phyloP scores from a whole-genome alignment of 2,329 filamentous ascomycete species.

The Phaeosphaeriaceae sp. region DNA sequence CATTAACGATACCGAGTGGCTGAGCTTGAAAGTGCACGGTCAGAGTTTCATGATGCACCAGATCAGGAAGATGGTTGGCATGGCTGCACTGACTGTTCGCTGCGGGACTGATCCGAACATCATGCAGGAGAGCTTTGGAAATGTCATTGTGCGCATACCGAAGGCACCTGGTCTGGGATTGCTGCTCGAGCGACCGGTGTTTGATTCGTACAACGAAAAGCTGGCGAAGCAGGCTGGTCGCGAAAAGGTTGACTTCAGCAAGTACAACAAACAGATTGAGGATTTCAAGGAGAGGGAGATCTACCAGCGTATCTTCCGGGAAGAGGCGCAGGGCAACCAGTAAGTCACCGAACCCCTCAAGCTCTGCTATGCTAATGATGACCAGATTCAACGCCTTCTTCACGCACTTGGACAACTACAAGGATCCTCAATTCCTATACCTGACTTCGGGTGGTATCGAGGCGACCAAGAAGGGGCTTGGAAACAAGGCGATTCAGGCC shows the following conservation, averaged over 20 bases:
- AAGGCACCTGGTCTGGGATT: slow-evolving; percentile 91
- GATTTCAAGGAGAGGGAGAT: slow-evolving; percentile 93
- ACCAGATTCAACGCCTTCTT: slow-evolving; percentile 56
- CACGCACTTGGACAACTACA: slow-evolving; percentile 59
- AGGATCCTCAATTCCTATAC: slow-evolving; percentile 57
- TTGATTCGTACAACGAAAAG: slow-evolving; percentile 84
- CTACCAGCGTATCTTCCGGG: slow-evolving; percentile 87
- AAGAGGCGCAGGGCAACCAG: slow-evolving; percentile 88
- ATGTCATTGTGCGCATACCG: slow-evolving; percentile 80
- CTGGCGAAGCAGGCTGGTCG: slow-evolving; percentile 69
- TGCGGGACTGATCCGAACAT: slow-evolving; percentile 77
- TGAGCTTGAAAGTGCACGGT: slow-evolving; percentile 93
- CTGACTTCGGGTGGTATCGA: slow-evolving; percentile 57
- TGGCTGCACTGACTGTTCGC: slow-evolving; percentile 83
- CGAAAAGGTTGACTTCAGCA: slow-evolving; percentile 77
- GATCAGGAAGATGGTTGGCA: slow-evolving; percentile 98
- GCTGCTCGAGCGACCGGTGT: slow-evolving; percentile 88
- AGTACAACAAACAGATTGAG: slow-evolving; percentile 78
- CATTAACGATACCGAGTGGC: slow-evolving; percentile 92
- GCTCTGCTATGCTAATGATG: slow-evolving; percentile 16
- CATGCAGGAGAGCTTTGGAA: slow-evolving; percentile 77
- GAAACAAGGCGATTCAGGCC: slow-evolving; percentile 33
- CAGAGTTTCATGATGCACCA: slow-evolving; percentile 99
- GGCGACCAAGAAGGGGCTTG: slow-evolving; percentile 47
- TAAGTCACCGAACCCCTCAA: slow-evolving; percentile 57